Percentiles rank a stretch among this genome's conserved stretches.
Conservation (phyloP, 345 rosid genomes). For the Kandelia obovata region DNA sequence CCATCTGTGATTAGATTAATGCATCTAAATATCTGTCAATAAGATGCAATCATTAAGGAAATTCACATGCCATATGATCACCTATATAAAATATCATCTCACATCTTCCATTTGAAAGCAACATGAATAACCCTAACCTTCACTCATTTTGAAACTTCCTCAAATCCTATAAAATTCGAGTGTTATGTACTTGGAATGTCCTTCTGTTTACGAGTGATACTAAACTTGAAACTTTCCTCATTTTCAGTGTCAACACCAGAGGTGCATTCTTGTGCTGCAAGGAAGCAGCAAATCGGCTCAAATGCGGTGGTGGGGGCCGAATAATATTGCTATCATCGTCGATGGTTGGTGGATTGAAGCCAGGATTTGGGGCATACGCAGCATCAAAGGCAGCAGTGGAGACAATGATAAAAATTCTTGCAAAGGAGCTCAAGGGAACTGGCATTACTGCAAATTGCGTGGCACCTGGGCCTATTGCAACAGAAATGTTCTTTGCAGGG, state of each 20-base stretch:
- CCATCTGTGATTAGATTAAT: too few species aligned
- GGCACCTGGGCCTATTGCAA: slow-evolving; percentile 40
- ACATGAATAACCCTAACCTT: too few species aligned
- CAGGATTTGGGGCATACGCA: slow-evolving; percentile 26
- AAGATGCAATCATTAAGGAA: too few species aligned
- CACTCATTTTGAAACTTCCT: too few species aligned
- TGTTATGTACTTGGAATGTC: too few species aligned
- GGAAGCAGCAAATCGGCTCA: slow-evolving; percentile 31
- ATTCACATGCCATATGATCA: too few species aligned
- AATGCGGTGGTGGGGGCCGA: slow-evolving; percentile 31
- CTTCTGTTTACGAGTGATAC: too few species aligned
- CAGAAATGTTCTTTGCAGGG: slow-evolving; percentile 34
- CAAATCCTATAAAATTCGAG: too few species aligned
- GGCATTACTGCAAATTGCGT: slow-evolving; percentile 37
- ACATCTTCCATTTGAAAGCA: too few species aligned
- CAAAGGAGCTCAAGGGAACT: slow-evolving; percentile 42
- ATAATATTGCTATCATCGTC: slow-evolving; percentile 32
- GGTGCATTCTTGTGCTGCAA: slow-evolving; percentile 38
- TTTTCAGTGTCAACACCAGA: slow-evolving; percentile 26
- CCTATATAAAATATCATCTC: too few species aligned
- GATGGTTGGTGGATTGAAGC: slow-evolving; percentile 15
- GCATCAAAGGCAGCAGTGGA: slow-evolving; percentile 43
- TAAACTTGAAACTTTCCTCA: neutral
- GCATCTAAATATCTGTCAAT: too few species aligned
- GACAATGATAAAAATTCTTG: slow-evolving; percentile 31